Conservation (phyloP, 2,329 filamentous ascomycete species). For the Didymella glomerata region DNA sequence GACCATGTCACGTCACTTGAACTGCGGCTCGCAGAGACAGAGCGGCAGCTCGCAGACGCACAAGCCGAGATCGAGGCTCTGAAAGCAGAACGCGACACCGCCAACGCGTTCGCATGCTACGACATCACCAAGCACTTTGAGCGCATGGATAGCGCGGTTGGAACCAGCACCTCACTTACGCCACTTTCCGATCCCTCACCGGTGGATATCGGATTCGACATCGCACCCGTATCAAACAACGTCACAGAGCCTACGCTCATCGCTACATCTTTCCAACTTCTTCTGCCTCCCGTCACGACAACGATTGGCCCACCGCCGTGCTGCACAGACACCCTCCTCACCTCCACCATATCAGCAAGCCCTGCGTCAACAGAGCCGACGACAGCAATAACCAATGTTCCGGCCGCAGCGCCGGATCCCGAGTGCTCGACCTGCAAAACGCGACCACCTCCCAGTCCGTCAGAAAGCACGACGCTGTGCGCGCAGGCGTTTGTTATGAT, state of each 20-base stretch:
- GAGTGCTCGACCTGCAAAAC: slow-evolving; percentile 43
- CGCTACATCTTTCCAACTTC: slow-evolving; percentile 5
- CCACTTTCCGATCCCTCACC: not conserved
- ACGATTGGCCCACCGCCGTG: slow-evolving; percentile 36
- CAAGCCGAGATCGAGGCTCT: slow-evolving; percentile 39
- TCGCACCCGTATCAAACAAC: not conserved
- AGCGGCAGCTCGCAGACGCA: slow-evolving; percentile 37
- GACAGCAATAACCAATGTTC: not conserved
- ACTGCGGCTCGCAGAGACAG: slow-evolving; percentile 41
- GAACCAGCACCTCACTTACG: not conserved
- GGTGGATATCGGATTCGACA: not conserved
- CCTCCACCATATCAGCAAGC: not conserved
- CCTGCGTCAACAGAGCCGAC: not conserved
- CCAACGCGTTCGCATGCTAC: slow-evolving; percentile 18
- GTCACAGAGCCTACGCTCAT: not conserved
- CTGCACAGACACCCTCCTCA: slow-evolving; percentile 28
- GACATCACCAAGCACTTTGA: slow-evolving; percentile 16
- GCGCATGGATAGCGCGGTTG: not conserved
- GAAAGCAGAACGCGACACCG: slow-evolving; percentile 28
- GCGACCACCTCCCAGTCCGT: slow-evolving; percentile 36
- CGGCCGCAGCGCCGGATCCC: slow-evolving; percentile 13
- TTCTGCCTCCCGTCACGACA: not conserved
- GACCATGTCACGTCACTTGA: slow-evolving; percentile 54
- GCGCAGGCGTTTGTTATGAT: slow-evolving; percentile 48
- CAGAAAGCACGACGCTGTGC: slow-evolving; percentile 47